Conservation (phyloP, 140 eudicot genomes). For the Anethum foeniculum region DNA sequence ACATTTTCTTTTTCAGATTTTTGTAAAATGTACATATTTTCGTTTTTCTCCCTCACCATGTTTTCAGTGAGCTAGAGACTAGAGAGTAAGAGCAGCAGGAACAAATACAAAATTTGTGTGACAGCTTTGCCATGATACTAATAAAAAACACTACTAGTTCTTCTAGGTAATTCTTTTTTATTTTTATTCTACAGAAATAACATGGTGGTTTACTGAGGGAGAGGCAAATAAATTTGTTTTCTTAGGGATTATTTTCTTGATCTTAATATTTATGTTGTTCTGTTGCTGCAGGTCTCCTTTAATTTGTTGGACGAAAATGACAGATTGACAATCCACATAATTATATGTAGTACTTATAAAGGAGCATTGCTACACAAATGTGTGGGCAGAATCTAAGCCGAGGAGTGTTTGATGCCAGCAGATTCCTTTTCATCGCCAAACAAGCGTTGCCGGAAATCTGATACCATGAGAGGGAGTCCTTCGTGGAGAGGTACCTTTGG, state of each 20-base stretch:
- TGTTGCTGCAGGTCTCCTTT: not conserved
- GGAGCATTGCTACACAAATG: not conserved
- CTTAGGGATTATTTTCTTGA: not conserved
- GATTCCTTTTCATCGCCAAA: constrained; percentile 45
- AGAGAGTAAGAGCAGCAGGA: too few species aligned
- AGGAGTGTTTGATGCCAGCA: not conserved
- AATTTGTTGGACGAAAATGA: not conserved
- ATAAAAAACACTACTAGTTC: too few species aligned
- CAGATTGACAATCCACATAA: not conserved
- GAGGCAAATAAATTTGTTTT: not conserved
- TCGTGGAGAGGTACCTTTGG: constrained; percentile 60
- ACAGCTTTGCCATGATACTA: too few species aligned
- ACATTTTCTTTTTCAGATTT: too few species aligned
- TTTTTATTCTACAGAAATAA: too few species aligned
- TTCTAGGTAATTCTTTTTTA: too few species aligned
- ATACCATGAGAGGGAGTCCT: constrained; percentile 86
- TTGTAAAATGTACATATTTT: too few species aligned
- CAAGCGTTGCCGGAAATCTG: constrained; percentile 71
- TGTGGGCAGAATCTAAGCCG: not conserved
- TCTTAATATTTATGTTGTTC: not conserved
- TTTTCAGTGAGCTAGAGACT: too few species aligned
- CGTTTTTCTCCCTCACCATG: too few species aligned
- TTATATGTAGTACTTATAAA: not conserved
- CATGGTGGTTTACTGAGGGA: not conserved
- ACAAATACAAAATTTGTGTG: too few species aligned